Base-by-base conservation (phyloP, 495 filamentous ascomycete species). In the Trichoderma gamsii region DNA sequence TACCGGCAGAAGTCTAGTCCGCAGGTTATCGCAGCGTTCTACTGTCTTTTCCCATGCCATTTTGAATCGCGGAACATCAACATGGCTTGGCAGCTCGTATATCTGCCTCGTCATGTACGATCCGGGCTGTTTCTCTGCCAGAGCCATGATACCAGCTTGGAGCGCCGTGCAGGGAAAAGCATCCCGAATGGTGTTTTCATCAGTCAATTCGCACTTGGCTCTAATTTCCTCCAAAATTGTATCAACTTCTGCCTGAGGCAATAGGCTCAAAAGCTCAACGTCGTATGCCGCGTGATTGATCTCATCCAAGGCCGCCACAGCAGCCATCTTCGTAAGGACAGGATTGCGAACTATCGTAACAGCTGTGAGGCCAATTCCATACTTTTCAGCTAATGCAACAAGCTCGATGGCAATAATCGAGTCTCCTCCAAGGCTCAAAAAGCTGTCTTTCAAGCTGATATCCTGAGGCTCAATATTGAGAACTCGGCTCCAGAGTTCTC, bases 1-100 rank as follows among this genome's bases (percentile, higher is more conserved):
- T 8, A 46, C 61, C 0, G 61, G 67, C 16, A 85, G 77, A 71
- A 93, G 91, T 5, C 84, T 82, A 13, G 89, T 92, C 43, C 90
- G 82, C 8, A 92, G 82, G 68, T 90, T 89, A 51, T 88, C 84
- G 69, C 83, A 81, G 8, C 81, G 74, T 1, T 82, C 73, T 18
- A 85, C 76, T n/a, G 87, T 83, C 8, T 71, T 72, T 64, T 81
- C 70, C 85, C 85, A 87, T 13, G 84, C 81, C 4, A 67, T 66
- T 69, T 77, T 75, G 70, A 87, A 81, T 12, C 71, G 76, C 5
- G 72, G 67, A 23, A 80, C 12, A 67, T 86, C 80, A 12, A 84
- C 68, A 9, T 72, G 21, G 0, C 13, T 23, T 11, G 64, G 64
- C 11, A 65, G 8, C 11, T 65, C n/a, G 11, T 41, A 65, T 27